Evolutionary conservation across 805 yeast genomes (phyloP).

Genomic region (Candida verbasci): DNA sequence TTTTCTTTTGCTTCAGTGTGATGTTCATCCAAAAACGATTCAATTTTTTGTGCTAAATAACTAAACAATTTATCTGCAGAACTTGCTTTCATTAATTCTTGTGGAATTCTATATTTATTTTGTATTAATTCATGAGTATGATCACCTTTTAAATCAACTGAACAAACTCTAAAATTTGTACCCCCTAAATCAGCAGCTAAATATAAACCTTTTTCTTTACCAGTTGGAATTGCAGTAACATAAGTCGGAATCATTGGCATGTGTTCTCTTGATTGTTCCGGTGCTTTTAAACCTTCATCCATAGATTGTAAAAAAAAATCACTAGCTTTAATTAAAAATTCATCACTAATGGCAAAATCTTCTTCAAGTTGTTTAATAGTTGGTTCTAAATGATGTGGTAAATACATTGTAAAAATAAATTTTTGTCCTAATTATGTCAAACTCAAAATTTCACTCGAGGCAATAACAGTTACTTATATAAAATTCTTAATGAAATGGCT

Average conservation of each 20-base stretch:
- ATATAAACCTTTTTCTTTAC: slow-evolving; percentile 75
- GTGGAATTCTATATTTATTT: slow-evolving; percentile 74
- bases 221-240: slow-evolving; percentile 81
- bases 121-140: slow-evolving; percentile 78
- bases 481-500: no score
- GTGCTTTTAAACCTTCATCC: slow-evolving; percentile 52
- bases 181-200: slow-evolving; percentile 96
- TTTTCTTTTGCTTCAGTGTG: slow-evolving; percentile 39
- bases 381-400: slow-evolving; percentile 13
- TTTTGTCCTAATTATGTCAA: no score
- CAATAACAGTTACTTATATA: no score
- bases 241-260: slow-evolving; percentile 91
- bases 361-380: slow-evolving; percentile 34
- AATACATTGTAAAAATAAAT: slow-evolving; percentile 7
- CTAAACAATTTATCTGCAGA: slow-evolving; percentile 65
- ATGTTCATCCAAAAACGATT: slow-evolving; percentile 59
- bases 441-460: no score
- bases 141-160: slow-evolving; percentile 71
- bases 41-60: slow-evolving; percentile 69
- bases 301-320: slow-evolving; percentile 57
- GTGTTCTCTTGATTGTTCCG: slow-evolving; percentile 36
- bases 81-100: slow-evolving; percentile 62
- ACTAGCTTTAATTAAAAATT: slow-evolving; percentile 43
- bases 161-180: slow-evolving; percentile 92
- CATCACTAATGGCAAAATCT: slow-evolving; percentile 39